phyloP scores from a whole-genome alignment of 2,329 filamentous ascomycete species.

The Dactylellina drechsleri region DNA sequence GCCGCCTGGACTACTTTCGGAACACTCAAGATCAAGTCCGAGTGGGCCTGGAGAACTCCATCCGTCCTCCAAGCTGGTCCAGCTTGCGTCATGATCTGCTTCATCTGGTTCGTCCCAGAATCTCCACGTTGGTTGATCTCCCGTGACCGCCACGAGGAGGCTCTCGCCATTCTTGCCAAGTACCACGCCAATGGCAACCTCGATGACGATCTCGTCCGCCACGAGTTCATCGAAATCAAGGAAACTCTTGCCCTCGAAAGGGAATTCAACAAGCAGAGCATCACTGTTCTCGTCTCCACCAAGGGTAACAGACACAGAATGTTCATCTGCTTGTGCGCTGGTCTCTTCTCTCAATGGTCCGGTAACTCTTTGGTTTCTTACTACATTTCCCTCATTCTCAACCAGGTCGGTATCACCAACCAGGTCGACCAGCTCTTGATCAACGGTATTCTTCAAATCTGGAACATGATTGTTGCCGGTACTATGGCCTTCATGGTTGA shows the following conservation, averaged over 20 bases:
- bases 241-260: conserved; percentile 64
- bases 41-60: conserved; percentile 67
- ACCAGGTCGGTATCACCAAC: conserved; percentile 54
- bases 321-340: conserved; percentile 67
- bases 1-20: conserved; percentile 65
- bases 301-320: conserved; percentile 68
- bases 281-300: conserved; percentile 65
- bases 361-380: conserved; percentile 67
- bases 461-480: conserved; percentile 58
- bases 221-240: conserved; percentile 64
- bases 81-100: conserved; percentile 63
- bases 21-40: conserved; percentile 62
- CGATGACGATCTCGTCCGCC: conserved; percentile 62
- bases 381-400: conserved; percentile 61
- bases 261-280: conserved; percentile 64
- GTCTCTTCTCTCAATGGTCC: conserved; percentile 70
- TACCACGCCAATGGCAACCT: conserved; percentile 62
- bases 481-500: conserved; percentile 59
- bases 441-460: conserved; percentile 63
- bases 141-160: conserved; percentile 60
- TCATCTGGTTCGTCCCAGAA: conserved; percentile 62
- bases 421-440: conserved; percentile 61
- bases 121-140: conserved; percentile 62
- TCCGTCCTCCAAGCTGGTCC: conserved; percentile 66
- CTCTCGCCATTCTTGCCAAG: conserved; percentile 60